Percentiles rank a stretch among this genome's conserved stretches.
Conservation (phyloP, 768 basidiomycete species). For the Auricularia cornea region DNA sequence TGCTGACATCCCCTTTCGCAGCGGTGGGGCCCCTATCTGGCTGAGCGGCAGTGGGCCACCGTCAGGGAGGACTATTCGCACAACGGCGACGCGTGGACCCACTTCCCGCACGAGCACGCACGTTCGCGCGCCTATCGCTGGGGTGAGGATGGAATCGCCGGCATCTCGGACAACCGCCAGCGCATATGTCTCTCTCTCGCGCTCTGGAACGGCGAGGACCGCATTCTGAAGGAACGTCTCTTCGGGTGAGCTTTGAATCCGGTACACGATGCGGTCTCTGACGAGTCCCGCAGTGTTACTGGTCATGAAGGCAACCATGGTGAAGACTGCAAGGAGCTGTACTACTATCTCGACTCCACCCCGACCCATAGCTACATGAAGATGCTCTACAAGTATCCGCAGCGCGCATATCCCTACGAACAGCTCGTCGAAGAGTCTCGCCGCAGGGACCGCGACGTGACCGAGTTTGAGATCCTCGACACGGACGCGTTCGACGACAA, state of each 20-base stretch:
- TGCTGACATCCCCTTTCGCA: not conserved
- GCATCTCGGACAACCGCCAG: conserved; percentile 95
- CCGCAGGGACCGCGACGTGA: conserved; percentile 72
- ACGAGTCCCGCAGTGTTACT: conserved; percentile 57
- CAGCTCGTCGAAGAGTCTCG: conserved; percentile 81
- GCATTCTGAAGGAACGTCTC: conserved; percentile 91
- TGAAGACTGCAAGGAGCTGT: conserved; percentile 97
- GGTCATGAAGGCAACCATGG: conserved; percentile 98
- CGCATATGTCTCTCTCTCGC: conserved; percentile 84
- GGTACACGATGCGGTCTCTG: no score
- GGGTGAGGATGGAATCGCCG: conserved; percentile 98
- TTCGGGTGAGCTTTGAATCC: conserved; percentile 47
- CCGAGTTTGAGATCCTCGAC: conserved; percentile 91
- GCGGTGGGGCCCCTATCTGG: conserved; percentile 96
- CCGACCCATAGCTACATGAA: conserved; percentile 99
- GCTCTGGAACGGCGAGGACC: conserved; percentile 92
- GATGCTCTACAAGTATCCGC: conserved; percentile 98
- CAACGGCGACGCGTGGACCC: conserved; percentile 92
- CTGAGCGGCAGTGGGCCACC: conserved; percentile 98
- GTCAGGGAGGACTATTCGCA: conserved; percentile 97
- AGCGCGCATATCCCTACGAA: conserved; percentile 87
- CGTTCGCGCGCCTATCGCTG: conserved; percentile 93
- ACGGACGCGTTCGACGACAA: conserved; percentile 87
- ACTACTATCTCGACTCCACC: conserved; percentile 97
- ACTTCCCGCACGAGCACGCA: conserved; percentile 91